These are phyloP conservation scores for Petunia secreta DNA, from an alignment of 257 asterid genomes.

Conservation along the genomic window DNA sequence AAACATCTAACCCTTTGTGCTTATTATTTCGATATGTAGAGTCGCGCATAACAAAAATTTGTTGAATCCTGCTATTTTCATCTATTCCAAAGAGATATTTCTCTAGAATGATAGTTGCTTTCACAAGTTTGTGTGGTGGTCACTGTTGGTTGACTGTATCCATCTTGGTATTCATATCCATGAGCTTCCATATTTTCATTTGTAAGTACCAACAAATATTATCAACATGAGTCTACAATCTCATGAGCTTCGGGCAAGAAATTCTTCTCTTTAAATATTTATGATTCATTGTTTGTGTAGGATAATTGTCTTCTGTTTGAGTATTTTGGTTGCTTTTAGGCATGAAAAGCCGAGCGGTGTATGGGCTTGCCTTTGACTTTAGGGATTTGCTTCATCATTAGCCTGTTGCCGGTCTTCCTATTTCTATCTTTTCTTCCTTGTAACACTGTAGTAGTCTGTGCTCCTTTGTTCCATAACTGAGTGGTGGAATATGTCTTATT, in stretches of 20 bases:
- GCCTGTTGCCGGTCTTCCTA: background rate
- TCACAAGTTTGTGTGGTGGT: background rate
- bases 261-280: background rate
- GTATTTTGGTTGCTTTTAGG: background rate
- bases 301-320: background rate
- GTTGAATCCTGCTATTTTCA: background rate
- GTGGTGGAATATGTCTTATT: background rate
- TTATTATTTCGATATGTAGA: background rate
- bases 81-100: background rate
- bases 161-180: background rate
- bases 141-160: background rate
- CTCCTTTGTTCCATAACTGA: background rate
- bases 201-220: background rate
- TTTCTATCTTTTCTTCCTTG: background rate
- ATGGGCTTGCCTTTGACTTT: background rate
- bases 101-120: background rate
- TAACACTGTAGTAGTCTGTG: background rate
- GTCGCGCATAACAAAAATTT: background rate
- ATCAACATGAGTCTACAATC: background rate
- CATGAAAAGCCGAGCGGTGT: background rate
- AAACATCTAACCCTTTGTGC: background rate
- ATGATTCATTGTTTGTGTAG: background rate
- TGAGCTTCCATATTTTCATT: background rate
- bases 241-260: background rate
- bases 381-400: background rate